Evolutionary conservation across 2,329 filamentous ascomycete species (phyloP).

Genomic region (Thelonectria blattea): DNA sequence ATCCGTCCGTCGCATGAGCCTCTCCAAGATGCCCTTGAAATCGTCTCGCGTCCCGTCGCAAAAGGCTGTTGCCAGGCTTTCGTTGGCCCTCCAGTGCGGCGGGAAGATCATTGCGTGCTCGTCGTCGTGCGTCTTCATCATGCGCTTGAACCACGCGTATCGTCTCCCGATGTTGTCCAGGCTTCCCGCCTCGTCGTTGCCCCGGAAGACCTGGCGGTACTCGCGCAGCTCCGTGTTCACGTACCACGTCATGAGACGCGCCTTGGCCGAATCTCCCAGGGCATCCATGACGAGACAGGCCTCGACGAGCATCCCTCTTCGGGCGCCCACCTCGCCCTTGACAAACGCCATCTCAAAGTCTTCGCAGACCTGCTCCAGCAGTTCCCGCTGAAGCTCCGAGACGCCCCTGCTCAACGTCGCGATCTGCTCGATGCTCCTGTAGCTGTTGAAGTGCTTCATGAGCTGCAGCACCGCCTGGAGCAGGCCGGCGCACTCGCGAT

Average conservation of each 20-base stretch:
- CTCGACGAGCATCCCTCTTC: slow-evolving; percentile 76
- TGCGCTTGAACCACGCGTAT: slow-evolving; percentile 96
- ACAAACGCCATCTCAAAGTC: slow-evolving; percentile 97
- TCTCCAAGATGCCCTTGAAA: slow-evolving; percentile 90
- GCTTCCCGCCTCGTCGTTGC: slow-evolving; percentile 94
- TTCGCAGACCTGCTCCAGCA: slow-evolving; percentile 97
- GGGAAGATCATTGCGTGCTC: slow-evolving; percentile 92
- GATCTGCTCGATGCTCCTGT: slow-evolving; percentile 97
- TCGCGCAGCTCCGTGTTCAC: slow-evolving; percentile 96
- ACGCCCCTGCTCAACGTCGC: slow-evolving; percentile 91
- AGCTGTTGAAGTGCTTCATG: slow-evolving; percentile 98
- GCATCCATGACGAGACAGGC: slow-evolving; percentile 95
- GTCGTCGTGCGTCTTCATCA: slow-evolving; percentile 93
- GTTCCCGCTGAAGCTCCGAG: slow-evolving; percentile 87
- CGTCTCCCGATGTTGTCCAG: slow-evolving; percentile 94
- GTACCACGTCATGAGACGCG: slow-evolving; percentile 91
- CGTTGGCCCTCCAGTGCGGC: slow-evolving; percentile 84
- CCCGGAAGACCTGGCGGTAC: slow-evolving; percentile 93
- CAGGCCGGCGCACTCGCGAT: slow-evolving; percentile 91
- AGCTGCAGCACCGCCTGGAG: slow-evolving; percentile 95
- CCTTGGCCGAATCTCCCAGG: slow-evolving; percentile 83
- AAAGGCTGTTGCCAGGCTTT: slow-evolving; percentile 87
- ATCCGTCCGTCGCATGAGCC: slow-evolving; percentile 79
- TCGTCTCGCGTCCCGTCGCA: slow-evolving; percentile 96
- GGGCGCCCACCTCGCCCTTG: slow-evolving; percentile 78